phyloP scores from a whole-genome alignment of 1,284 basidiomycete genomes.

The Papiliotrema flavescens region DNA sequence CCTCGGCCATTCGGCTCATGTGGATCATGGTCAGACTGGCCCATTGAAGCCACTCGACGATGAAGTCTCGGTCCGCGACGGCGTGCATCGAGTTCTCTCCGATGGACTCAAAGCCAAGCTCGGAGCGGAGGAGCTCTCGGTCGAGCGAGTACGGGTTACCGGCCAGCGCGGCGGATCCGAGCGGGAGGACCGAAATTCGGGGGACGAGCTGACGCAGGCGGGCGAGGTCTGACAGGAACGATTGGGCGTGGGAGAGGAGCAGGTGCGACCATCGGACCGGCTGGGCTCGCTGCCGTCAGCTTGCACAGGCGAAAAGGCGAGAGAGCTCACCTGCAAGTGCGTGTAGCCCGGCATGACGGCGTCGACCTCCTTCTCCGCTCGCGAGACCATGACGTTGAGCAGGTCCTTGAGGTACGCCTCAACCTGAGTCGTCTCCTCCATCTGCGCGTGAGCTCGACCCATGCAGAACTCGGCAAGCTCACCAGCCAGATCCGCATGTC shows the following conservation, averaged over 20 bases:
- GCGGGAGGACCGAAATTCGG: slow-evolving; percentile 85
- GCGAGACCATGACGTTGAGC: slow-evolving; percentile 80
- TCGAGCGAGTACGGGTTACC: slow-evolving; percentile 94
- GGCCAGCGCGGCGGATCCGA: slow-evolving; percentile 90
- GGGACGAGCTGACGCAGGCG: slow-evolving; percentile 77
- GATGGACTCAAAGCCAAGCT: slow-evolving; percentile 77
- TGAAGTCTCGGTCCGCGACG: slow-evolving; percentile 94
- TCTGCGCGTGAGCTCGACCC: slow-evolving; percentile 25
- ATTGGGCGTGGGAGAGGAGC: slow-evolving; percentile 89
- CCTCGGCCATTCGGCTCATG: slow-evolving; percentile 90
- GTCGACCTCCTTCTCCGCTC: slow-evolving; percentile 88
- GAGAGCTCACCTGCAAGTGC: slow-evolving; percentile 73
- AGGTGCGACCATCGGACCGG: slow-evolving; percentile 98
- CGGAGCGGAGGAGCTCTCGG: slow-evolving; percentile 77
- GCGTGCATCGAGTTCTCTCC: slow-evolving; percentile 94
- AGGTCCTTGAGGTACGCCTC: slow-evolving; percentile 72
- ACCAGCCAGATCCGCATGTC: slow-evolving; percentile 93
- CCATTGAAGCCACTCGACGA: slow-evolving; percentile 98
- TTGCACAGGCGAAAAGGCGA: not conserved
- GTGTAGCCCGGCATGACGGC: slow-evolving; percentile 94
- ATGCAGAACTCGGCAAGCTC: slow-evolving; percentile 2
- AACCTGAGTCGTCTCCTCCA: slow-evolving; percentile 71
- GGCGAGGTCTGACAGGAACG: slow-evolving; percentile 81
- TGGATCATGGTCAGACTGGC: slow-evolving; percentile 87
- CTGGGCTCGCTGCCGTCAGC: slow-evolving; percentile 70